Base-by-base conservation (phyloP, 78 protist genomes). In the Guillardia theta region DNA sequence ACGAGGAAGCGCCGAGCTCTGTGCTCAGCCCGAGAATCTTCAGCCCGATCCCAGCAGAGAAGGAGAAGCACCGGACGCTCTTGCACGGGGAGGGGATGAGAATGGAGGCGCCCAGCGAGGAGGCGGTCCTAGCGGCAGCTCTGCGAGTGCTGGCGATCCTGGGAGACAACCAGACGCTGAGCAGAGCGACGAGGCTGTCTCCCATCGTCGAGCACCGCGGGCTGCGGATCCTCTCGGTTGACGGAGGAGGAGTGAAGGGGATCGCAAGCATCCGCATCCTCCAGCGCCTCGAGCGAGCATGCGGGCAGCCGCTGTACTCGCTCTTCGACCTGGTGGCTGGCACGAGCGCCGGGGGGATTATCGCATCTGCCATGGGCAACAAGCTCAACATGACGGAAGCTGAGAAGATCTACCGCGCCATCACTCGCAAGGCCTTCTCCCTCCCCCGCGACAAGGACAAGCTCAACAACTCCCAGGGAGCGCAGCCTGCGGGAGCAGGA, bases 221-320 rank as follows among this genome's bases (percentile, higher is more conserved):
- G 22, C 37, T 80, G 48, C 92, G 92, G 44, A 19, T 80, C 22
- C 92, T 80, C 33, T 48, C 92, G 92, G 30, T 80, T 19, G 92
- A 80, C 53, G 92, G 92, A 22, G 92, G 92, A 15, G 92, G 92
- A 9, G 53, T 45, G 92, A 39, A 45, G 44, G 88, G 88, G 44
- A 76, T 76, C 44, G 88, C 43, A 27, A 33, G 36, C 21, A 36
- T 76, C 45, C 18, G 18, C 36, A 76, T 76, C 37, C 45, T 77
- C 50, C 50, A 41, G 22, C 50, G 37, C 18, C 88, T 77, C 50
- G 88, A 77, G 88, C 37, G 5, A 46, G 8, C 50, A 46, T 77
- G 88, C 18, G 88, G 88, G 45, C 37, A 4, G 45, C 88, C 88
- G 5, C 88, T 77, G 15, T 19, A 39, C 45, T 5, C 19, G 37